Evolutionary conservation across 2,329 filamentous ascomycete genomes (phyloP).

Genomic region (Beauveria medogensis): DNA sequence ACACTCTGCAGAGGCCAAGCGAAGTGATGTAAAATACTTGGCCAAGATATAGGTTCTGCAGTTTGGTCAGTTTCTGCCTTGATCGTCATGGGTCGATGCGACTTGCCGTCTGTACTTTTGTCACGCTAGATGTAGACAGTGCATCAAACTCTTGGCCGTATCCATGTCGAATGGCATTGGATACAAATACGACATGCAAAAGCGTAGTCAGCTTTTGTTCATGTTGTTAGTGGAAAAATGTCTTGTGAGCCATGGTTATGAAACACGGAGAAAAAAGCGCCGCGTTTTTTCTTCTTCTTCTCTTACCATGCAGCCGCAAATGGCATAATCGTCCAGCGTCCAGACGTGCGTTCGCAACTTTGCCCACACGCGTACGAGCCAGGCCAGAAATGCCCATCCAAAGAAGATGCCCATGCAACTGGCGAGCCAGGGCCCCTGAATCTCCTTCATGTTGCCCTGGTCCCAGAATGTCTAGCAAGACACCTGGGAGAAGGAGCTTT

Average conservation of each 20-base stretch:
- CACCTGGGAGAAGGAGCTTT: neutral
- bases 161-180: neutral
- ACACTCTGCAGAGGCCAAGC: neutral
- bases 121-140: neutral
- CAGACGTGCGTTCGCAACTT: constrained; percentile 11
- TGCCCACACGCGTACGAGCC: constrained; percentile 12
- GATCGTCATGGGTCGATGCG: no score
- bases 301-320: constrained; percentile 11
- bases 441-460: neutral
- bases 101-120: neutral
- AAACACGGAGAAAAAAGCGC: no score
- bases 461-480: neutral
- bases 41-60: neutral
- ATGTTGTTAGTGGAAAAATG: neutral
- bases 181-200: neutral
- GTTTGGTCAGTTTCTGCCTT: neutral
- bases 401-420: constrained; percentile 14
- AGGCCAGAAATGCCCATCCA: constrained; percentile 12
- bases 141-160: neutral
- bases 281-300: neutral
- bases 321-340: constrained; percentile 11
- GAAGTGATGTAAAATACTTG: constrained; percentile 1
- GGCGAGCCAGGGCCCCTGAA: constrained; percentile 12
- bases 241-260: neutral
- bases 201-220: neutral